phyloP scores from a whole-genome alignment of 2,329 filamentous ascomycete species.

The Alternaria arbusti region DNA sequence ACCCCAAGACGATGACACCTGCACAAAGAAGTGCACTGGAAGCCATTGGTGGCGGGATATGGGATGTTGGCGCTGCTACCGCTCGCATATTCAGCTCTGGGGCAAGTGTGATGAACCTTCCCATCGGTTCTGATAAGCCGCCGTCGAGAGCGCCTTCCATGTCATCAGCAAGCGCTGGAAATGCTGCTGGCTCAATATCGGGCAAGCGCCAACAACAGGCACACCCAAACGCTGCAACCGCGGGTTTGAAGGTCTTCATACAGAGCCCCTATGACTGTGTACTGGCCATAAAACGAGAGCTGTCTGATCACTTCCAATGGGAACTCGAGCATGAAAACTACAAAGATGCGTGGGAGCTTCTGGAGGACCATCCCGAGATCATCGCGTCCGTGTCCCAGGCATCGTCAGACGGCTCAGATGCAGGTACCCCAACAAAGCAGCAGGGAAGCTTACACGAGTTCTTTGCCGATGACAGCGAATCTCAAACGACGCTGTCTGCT shows the following conservation, averaged over 20 bases:
- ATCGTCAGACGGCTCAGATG: slow-evolving; percentile 47
- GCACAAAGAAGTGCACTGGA: slow-evolving; percentile 78
- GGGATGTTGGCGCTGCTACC: slow-evolving; percentile 90
- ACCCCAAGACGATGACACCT: slow-evolving; percentile 65
- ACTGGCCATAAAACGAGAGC: slow-evolving; percentile 85
- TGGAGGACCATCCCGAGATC: slow-evolving; percentile 85
- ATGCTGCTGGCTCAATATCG: slow-evolving; percentile 24
- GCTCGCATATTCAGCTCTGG: slow-evolving; percentile 85
- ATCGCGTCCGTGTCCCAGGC: slow-evolving; percentile 52
- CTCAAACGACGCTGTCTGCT: slow-evolving; percentile 68
- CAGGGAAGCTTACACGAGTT: slow-evolving; percentile 66
- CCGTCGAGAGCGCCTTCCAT: slow-evolving; percentile 35
- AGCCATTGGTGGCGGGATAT: slow-evolving; percentile 77
- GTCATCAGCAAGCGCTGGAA: slow-evolving; percentile 44
- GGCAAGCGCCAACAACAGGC: slow-evolving; percentile 37
- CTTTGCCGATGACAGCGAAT: slow-evolving; percentile 70
- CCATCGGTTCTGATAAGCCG: slow-evolving; percentile 49
- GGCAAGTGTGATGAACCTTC: slow-evolving; percentile 69
- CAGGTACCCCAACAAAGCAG: slow-evolving; percentile 53
- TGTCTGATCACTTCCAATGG: slow-evolving; percentile 86
- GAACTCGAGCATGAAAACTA: slow-evolving; percentile 81
- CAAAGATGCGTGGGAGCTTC: slow-evolving; percentile 83
- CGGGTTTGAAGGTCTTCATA: slow-evolving; percentile 84
- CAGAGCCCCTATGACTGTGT: slow-evolving; percentile 97
- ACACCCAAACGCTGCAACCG: slow-evolving; percentile 59